phyloP scores from a whole-genome alignment of 345 rosid genomes.

The Dipteronia sinensis region DNA sequence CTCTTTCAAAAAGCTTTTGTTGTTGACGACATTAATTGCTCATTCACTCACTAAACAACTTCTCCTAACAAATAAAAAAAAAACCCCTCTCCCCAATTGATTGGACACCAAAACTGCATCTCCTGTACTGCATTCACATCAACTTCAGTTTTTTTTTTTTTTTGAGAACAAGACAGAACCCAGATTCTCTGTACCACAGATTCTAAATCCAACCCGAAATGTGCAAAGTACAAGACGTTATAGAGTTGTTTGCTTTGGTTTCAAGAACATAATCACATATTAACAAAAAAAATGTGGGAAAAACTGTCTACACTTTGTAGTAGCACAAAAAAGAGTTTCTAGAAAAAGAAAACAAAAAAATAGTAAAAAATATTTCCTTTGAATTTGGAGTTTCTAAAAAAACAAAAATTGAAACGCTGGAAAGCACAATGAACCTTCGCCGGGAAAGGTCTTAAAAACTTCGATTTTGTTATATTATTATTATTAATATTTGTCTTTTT shows the following conservation, averaged over 20 bases:
- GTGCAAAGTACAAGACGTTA: background rate
- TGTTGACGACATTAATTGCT: background rate
- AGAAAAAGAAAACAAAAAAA: background rate
- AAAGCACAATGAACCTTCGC: background rate
- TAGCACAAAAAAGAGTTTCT: background rate
- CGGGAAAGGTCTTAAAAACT: background rate
- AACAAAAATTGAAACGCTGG: background rate
- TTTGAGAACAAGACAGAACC: slow-evolving; percentile 2
- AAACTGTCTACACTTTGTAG: background rate
- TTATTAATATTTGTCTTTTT: background rate
- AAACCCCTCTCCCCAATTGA: background rate
- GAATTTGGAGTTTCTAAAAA: background rate
- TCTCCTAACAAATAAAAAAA: background rate
- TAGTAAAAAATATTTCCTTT: background rate
- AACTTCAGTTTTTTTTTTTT: background rate
- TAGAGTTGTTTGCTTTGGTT: background rate
- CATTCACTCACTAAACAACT: background rate
- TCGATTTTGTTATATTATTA: background rate
- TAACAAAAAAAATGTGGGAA: background rate
- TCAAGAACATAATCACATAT: background rate
- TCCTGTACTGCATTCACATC: background rate
- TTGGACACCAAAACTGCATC: background rate
- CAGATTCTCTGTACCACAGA: slow-evolving; percentile 1
- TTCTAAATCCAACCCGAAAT: background rate
- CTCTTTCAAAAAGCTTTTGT: background rate